These are phyloP conservation scores for Schizothecium vesticola DNA, from an alignment of 495 filamentous ascomycete species.

Conservation along the genomic window DNA sequence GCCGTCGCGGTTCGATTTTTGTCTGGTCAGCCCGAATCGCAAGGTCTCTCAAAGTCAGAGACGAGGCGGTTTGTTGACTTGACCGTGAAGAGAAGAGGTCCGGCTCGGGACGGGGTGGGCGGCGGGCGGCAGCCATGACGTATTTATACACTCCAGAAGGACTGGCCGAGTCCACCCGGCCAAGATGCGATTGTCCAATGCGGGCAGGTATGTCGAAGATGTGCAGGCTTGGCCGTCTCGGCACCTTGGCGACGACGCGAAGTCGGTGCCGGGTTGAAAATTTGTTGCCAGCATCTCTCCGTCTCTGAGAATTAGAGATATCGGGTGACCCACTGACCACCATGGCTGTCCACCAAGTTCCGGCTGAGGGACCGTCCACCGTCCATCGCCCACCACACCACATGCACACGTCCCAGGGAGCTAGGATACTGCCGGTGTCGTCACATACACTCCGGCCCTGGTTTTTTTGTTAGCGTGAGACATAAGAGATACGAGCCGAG, in stretches of 20 bases:
- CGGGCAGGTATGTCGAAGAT: constrained; percentile 12
- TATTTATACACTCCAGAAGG: background rate
- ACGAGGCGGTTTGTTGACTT: background rate
- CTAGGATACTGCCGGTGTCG: too few species aligned
- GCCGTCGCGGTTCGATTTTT: too few species aligned
- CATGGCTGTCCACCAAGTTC: too few species aligned
- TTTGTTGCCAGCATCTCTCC: background rate
- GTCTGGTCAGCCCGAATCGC: background rate
- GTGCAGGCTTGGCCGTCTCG: constrained; percentile 18
- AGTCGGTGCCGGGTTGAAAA: background rate
- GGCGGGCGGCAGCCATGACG: background rate
- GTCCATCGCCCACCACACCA: too few species aligned
- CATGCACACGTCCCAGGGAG: too few species aligned
- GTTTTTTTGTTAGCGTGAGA: too few species aligned
- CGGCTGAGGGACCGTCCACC: too few species aligned
- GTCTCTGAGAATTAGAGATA: too few species aligned
- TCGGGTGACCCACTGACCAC: too few species aligned
- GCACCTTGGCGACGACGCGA: constrained; percentile 7
- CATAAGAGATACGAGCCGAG: too few species aligned
- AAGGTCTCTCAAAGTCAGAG: background rate
- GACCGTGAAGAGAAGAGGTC: background rate
- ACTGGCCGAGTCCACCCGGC: background rate
- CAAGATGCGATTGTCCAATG: constrained; percentile 10
- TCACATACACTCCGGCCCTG: too few species aligned
- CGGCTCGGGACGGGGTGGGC: background rate